Conservation (phyloP, 495 filamentous ascomycete genomes). For the Penicillium alfredii region DNA sequence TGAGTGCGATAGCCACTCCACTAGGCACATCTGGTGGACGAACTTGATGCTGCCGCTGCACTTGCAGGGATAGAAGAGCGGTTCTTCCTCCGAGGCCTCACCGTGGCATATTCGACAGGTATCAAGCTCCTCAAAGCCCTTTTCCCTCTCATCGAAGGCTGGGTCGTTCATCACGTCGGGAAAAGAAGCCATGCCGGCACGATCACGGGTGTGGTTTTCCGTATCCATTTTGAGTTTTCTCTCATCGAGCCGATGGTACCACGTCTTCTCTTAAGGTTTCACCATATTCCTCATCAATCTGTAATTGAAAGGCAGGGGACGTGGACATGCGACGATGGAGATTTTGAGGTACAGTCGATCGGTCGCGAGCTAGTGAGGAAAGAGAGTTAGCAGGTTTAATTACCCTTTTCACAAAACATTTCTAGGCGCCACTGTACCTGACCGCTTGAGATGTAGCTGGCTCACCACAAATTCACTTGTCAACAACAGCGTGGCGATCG, state of each 20-base stretch:
- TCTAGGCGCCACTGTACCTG: too few relatives aligned
- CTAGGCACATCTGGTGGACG: conserved; percentile 94
- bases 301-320: background rate
- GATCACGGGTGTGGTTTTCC: conserved; percentile 9
- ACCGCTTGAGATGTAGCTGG: too few relatives aligned
- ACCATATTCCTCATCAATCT: conserved; percentile 11
- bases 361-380: too few relatives aligned
- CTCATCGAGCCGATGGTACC: conserved; percentile 19
- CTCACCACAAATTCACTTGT: too few relatives aligned
- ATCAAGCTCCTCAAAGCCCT: conserved; percentile 51
- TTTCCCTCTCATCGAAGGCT: conserved; percentile 42
- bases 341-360: too few relatives aligned
- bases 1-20: conserved; percentile 96
- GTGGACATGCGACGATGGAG: conserved; percentile 5
- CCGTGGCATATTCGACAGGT: conserved; percentile 94
- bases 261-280: conserved; percentile 20
- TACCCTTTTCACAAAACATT: too few relatives aligned
- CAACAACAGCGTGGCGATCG: too few relatives aligned
- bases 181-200: conserved; percentile 19
- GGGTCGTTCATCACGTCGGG: conserved; percentile 66
- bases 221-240: conserved; percentile 22
- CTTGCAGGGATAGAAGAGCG: conserved; percentile 95
- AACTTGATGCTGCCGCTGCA: conserved; percentile 98
- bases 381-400: too few relatives aligned
- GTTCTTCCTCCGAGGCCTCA: conserved; percentile 77